Evolutionary conservation across 2,329 filamentous ascomycete species (phyloP).

Genomic region (Pyricularia pennisetigena): DNA sequence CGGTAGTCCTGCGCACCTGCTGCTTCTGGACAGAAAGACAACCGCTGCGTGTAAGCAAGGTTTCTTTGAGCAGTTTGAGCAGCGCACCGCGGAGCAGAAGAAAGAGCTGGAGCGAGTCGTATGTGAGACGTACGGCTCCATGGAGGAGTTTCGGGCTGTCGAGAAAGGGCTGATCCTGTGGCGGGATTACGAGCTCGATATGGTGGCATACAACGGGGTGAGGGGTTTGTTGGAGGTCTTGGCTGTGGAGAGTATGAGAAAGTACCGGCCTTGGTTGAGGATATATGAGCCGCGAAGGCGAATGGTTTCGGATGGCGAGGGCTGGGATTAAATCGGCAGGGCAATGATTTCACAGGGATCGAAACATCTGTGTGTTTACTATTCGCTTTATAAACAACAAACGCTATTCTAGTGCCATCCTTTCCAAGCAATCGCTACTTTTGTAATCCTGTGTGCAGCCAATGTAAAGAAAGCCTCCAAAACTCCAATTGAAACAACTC

Average conservation of each 20-base stretch:
- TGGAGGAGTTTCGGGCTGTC: not conserved
- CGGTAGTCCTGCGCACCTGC: not conserved
- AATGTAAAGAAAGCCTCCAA: too few species aligned
- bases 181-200: not conserved
- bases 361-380: too few species aligned
- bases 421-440: too few species aligned
- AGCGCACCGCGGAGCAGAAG: not conserved
- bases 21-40: not conserved
- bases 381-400: too few species aligned
- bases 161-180: not conserved
- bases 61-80: not conserved
- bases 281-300: too few species aligned
- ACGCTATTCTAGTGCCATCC: too few species aligned
- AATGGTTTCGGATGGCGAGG: too few species aligned
- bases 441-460: too few species aligned
- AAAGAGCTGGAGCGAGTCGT: not conserved
- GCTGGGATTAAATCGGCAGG: too few species aligned
- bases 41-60: not conserved
- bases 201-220: not conserved
- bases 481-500: too few species aligned
- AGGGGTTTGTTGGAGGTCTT: not conserved
- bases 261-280: not conserved
- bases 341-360: too few species aligned
- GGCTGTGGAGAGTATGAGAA: not conserved
- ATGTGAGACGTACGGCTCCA: not conserved